phyloP scores from a whole-genome alignment of 441 rosid genomes.

The Sinapis alba region DNA sequence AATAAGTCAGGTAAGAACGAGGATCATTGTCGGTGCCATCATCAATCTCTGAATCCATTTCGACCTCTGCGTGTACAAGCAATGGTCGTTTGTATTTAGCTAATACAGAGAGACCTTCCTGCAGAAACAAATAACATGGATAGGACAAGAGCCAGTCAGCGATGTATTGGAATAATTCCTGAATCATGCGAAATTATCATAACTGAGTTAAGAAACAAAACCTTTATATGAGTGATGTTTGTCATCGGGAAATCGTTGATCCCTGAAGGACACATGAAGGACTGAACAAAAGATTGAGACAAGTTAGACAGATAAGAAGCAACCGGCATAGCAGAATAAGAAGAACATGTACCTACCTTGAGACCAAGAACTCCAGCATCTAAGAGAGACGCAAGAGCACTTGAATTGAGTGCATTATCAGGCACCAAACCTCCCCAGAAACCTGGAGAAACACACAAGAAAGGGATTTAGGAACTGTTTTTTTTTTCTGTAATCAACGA shows the following conservation, averaged over 20 bases:
- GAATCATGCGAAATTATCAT: not conserved
- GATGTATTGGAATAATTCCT: not conserved
- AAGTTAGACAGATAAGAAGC: slow-evolving; percentile 15
- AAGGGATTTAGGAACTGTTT: not conserved
- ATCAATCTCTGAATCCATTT: slow-evolving; percentile 48
- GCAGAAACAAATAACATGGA: slow-evolving; percentile 30
- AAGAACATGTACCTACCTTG: slow-evolving; percentile 55
- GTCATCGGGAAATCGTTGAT: slow-evolving; percentile 99
- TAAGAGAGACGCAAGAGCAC: slow-evolving; percentile 71
- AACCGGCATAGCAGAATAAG: not conserved
- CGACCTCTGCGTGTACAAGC: slow-evolving; percentile 93
- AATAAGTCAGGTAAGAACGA: slow-evolving; percentile 71
- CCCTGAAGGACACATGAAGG: slow-evolving; percentile 85
- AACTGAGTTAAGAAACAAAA: slow-evolving; percentile 29
- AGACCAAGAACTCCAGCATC: slow-evolving; percentile 91
- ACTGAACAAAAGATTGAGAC: slow-evolving; percentile 52
- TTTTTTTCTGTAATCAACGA: slow-evolving; percentile 11
- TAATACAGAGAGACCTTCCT: slow-evolving; percentile 83
- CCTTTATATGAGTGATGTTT: slow-evolving; percentile 82
- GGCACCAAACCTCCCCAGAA: slow-evolving; percentile 99
- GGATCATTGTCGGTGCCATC: slow-evolving; percentile 52
- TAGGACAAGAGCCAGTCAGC: not conserved
- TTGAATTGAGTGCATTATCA: slow-evolving; percentile 80
- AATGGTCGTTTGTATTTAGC: slow-evolving; percentile 87
- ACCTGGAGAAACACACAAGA: slow-evolving; percentile 49